phyloP scores from a whole-genome alignment of 2,329 filamentous ascomycete genomes.

The Grosmannia huntii region DNA sequence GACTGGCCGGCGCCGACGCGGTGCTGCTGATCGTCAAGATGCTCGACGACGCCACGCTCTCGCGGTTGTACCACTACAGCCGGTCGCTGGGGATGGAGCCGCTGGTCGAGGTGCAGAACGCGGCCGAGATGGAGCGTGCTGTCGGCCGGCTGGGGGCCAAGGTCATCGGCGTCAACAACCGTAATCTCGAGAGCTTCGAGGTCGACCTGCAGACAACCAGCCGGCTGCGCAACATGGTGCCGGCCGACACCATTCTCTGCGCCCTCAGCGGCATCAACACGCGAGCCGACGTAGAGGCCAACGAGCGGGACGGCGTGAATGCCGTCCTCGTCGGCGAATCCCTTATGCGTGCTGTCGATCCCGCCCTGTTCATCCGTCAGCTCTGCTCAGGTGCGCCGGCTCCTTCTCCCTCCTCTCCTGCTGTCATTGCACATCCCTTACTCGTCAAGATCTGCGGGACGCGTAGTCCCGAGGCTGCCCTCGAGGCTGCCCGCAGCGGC shows the following conservation, averaged over 20 bases:
- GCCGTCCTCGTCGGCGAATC: slow-evolving; percentile 92
- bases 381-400: slow-evolving; percentile 51
- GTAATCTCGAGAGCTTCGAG: slow-evolving; percentile 91
- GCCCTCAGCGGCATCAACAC: slow-evolving; percentile 90
- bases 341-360: slow-evolving; percentile 82
- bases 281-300: slow-evolving; percentile 75
- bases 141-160: slow-evolving; percentile 72
- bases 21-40: slow-evolving; percentile 97
- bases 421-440: slow-evolving; percentile 28
- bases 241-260: slow-evolving; percentile 75
- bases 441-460: slow-evolving; percentile 96
- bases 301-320: slow-evolving; percentile 79
- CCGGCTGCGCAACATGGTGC: slow-evolving; percentile 75
- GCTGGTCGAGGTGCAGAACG: slow-evolving; percentile 89
- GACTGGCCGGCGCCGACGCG: slow-evolving; percentile 72
- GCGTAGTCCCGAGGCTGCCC: slow-evolving; percentile 66
- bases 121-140: slow-evolving; percentile 82
- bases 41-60: slow-evolving; percentile 64
- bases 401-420: neutral
- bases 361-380: slow-evolving; percentile 68
- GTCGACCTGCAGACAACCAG: slow-evolving; percentile 90
- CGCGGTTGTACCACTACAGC: slow-evolving; percentile 77
- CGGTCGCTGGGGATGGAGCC: slow-evolving; percentile 91
- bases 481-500: slow-evolving; percentile 68
- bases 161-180: slow-evolving; percentile 95